Evolutionary conservation across 2,329 filamentous ascomycete species (phyloP).

Genomic region (Arthrobotrys conoides): DNA sequence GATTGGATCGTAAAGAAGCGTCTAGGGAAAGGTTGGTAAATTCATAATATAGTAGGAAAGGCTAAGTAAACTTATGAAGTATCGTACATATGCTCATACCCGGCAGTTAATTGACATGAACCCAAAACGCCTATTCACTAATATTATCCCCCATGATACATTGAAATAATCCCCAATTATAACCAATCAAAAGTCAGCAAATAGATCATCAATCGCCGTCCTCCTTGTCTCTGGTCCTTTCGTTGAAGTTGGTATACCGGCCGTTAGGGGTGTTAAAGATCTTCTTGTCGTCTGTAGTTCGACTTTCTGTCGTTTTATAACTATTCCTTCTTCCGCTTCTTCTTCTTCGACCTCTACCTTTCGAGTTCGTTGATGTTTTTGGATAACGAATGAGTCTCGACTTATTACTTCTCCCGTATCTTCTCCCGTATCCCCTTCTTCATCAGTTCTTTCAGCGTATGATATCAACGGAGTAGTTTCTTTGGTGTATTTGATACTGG

Average conservation of each 20-base stretch:
- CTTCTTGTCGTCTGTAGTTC: neutral
- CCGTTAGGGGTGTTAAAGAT: neutral
- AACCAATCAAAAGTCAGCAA: slow-evolving; percentile 41
- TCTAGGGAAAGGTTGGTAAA: too few species aligned
- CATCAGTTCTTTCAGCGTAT: neutral
- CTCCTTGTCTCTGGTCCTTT: slow-evolving; percentile 13
- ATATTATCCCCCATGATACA: neutral
- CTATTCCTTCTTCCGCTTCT: neutral
- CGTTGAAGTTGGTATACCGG: neutral
- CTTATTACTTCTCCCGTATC: slow-evolving; percentile 53
- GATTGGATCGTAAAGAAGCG: too few species aligned
- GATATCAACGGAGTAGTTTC: neutral
- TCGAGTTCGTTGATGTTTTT: neutral
- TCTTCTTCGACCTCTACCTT: neutral
- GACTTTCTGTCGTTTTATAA: slow-evolving; percentile 34
- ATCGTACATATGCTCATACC: neutral
- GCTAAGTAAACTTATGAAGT: neutral
- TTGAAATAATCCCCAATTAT: neutral
- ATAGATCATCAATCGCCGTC: slow-evolving; percentile 54
- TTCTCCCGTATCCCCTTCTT: slow-evolving; percentile 22
- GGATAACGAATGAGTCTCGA: slow-evolving; percentile 31
- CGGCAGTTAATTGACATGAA: neutral
- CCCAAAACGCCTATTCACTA: neutral
- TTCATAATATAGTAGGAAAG: too few species aligned
- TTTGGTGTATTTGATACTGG: neutral